phyloP scores from a whole-genome alignment of 192 early-diverging fungal genomes.

The Chytriomyces confervae region DNA sequence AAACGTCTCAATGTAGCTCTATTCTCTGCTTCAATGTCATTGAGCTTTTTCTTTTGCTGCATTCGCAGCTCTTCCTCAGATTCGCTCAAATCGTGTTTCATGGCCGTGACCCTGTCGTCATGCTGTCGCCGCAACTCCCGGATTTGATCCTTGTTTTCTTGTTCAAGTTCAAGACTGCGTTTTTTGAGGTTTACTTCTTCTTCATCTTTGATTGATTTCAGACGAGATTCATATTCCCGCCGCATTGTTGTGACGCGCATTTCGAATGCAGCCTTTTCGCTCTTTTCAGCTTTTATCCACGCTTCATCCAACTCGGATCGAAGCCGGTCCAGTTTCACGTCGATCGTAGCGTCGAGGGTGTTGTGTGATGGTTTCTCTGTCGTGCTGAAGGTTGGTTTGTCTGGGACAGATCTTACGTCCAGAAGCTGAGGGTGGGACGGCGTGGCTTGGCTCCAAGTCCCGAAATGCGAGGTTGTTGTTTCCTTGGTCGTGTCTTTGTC shows the following conservation, averaged over 20 bases:
- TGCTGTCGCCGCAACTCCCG: neutral
- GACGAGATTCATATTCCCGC: neutral
- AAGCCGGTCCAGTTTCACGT: neutral
- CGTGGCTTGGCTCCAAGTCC: too few species aligned
- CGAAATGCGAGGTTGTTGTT: too few species aligned
- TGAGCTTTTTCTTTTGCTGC: neutral
- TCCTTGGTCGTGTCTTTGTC: too few species aligned
- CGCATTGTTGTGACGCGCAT: neutral
- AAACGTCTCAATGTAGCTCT: neutral
- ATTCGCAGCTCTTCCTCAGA: neutral
- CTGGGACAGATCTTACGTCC: too few species aligned
- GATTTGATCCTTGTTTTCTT: conserved; percentile 7
- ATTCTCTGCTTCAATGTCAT: conserved; percentile 10
- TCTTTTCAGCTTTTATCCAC: neutral
- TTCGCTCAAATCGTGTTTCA: neutral
- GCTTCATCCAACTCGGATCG: neutral
- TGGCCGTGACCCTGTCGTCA: neutral
- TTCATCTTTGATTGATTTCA: neutral
- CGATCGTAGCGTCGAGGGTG: too few species aligned
- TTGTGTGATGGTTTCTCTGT: too few species aligned
- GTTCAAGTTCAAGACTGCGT: neutral
- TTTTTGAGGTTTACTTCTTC: neutral
- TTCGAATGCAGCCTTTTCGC: conserved; percentile 6
- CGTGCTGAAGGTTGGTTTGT: too few species aligned
- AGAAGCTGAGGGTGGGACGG: too few species aligned